Percentiles rank a stretch among this genome's conserved stretches.
These are phyloP conservation scores for Daldinia caldariorum DNA, from an alignment of 495 filamentous ascomycete genomes.

Conservation along the genomic window DNA sequence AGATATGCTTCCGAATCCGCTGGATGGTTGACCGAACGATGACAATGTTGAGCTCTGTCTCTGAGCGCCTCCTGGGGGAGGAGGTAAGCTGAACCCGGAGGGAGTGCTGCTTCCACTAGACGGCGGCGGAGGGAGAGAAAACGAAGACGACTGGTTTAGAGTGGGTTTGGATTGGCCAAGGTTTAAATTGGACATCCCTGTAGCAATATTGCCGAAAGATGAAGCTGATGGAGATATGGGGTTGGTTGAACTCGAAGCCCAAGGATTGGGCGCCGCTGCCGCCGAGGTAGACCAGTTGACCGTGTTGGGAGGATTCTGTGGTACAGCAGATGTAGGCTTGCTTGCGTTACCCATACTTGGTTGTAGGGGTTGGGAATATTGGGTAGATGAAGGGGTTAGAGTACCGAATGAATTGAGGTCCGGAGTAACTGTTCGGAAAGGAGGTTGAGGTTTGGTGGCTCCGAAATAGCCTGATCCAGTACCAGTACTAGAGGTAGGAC, in stretches of 20 bases:
- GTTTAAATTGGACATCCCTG: constrained; percentile 48
- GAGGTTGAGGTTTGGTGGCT: constrained; percentile 53
- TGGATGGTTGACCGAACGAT: constrained; percentile 29
- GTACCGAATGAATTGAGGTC: constrained; percentile 60
- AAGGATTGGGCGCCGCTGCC: constrained; percentile 45
- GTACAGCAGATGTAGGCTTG: constrained; percentile 15
- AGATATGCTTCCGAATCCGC: constrained; percentile 28
- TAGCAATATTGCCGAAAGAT: constrained; percentile 33
- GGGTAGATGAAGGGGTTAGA: constrained; percentile 62
- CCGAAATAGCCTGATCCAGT: constrained; percentile 44
- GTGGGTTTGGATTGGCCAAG: constrained; percentile 48
- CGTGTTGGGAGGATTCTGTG: constrained; percentile 27
- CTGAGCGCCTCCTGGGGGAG: constrained; percentile 49
- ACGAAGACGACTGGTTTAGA: constrained; percentile 50
- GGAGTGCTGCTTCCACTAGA: constrained; percentile 36
- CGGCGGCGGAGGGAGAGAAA: constrained; percentile 62
- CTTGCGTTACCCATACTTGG: constrained; percentile 28
- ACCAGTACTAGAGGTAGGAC: constrained; percentile 44
- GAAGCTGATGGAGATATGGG: constrained; percentile 32
- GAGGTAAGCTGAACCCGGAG: constrained; percentile 54
- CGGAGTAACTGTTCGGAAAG: constrained; percentile 66
- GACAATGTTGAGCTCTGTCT: constrained; percentile 31
- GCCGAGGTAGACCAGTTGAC: constrained; percentile 51
- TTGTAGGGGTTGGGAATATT: constrained; percentile 65
- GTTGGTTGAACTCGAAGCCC: constrained; percentile 46